phyloP scores from a whole-genome alignment of 106 monocot species.

The Platanthera guangdongensis region DNA sequence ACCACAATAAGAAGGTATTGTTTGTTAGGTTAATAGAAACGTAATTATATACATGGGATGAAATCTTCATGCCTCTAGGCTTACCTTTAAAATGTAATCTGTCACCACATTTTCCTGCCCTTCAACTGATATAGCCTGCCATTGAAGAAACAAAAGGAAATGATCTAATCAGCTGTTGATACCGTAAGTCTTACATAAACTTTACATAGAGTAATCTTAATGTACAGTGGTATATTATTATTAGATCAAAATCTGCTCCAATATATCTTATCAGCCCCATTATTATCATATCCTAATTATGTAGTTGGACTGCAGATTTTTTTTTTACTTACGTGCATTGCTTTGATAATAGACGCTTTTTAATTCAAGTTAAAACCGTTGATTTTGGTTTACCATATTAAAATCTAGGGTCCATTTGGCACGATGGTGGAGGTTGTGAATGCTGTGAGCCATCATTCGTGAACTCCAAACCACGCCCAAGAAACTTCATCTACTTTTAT shows the following conservation, averaged over 20 bases:
- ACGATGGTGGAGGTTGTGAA: no score
- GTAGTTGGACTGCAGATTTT: not conserved
- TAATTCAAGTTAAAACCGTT: not conserved
- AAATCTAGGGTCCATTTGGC: not conserved
- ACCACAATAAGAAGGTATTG: not conserved
- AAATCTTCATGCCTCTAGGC: not conserved
- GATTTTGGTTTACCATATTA: not conserved
- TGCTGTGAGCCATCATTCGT: no score
- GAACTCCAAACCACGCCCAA: no score
- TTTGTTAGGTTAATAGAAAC: not conserved
- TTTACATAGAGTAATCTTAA: not conserved
- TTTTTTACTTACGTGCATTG: not conserved
- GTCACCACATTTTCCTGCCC: conserved; percentile 33
- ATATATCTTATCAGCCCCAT: not conserved
- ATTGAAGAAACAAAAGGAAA: not conserved
- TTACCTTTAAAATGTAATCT: conserved; percentile 34
- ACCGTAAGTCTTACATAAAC: not conserved
- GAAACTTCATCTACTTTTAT: no score
- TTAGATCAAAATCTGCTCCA: not conserved
- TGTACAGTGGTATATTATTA: not conserved
- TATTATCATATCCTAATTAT: not conserved
- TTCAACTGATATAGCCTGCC: conserved; percentile 23
- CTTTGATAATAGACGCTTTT: not conserved
- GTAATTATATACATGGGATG: not conserved
- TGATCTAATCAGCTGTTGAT: not conserved